These are phyloP conservation scores for Ambrosia artemisiifolia DNA, from an alignment of 129 eudicot genomes.

Conservation along the genomic window DNA sequence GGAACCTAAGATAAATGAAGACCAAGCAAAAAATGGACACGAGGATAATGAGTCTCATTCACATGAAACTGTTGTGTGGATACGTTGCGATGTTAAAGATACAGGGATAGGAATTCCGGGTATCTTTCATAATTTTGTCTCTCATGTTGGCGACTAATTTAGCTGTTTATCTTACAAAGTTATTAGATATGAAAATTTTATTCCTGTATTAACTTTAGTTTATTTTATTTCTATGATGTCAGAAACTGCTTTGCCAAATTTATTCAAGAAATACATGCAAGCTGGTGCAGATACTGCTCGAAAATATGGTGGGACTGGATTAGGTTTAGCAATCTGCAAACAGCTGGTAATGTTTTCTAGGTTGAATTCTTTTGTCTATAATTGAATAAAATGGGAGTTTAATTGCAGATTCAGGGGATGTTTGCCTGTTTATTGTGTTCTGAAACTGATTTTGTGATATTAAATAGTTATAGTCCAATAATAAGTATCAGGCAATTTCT, in stretches of 20 bases:
- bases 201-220: not conserved
- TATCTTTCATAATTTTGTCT: slow-evolving; percentile 18
- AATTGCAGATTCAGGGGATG: not conserved
- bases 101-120: slow-evolving; percentile 99
- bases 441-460: not conserved
- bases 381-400: slow-evolving; percentile 4
- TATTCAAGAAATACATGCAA: slow-evolving; percentile 95
- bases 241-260: slow-evolving; percentile 78
- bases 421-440: not conserved
- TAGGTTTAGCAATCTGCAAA: slow-evolving; percentile 95
- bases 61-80: slow-evolving; percentile 74
- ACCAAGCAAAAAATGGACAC: slow-evolving; percentile 30
- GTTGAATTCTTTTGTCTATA: not conserved
- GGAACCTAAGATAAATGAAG: slow-evolving; percentile 26
- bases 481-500: not conserved
- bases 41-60: slow-evolving; percentile 32
- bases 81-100: slow-evolving; percentile 87
- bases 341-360: slow-evolving; percentile 58
- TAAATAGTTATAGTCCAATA: not conserved
- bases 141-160: not conserved
- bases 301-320: slow-evolving; percentile 98
- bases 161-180: not conserved
- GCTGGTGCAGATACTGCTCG: slow-evolving; percentile 92
- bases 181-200: not conserved
- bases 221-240: slow-evolving; percentile 17